Percentiles rank a stretch among this genome's conserved stretches.
These are phyloP conservation scores for Perkinsus marinus DNA, from an alignment of 169 alveolate species.

Conservation along the genomic window DNA sequence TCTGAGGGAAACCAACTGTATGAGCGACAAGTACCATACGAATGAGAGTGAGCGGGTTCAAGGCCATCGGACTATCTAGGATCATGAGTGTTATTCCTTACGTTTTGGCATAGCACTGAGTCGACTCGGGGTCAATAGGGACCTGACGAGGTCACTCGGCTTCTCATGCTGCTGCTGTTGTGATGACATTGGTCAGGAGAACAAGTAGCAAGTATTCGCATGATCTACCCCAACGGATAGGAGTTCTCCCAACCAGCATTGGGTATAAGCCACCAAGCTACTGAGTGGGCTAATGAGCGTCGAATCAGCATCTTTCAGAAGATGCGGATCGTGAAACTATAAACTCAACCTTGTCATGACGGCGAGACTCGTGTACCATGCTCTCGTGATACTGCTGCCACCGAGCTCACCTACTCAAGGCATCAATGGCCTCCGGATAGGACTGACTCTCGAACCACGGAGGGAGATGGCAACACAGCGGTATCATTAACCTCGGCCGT, in stretches of 20 bases:
- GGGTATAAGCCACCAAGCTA: too few relatives aligned
- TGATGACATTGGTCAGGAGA: neutral
- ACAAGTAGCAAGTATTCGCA: too few relatives aligned
- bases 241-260: too few relatives aligned
- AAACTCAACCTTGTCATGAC: neutral
- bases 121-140: neutral
- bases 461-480: neutral
- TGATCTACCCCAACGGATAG: too few relatives aligned
- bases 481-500: neutral
- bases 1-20: neutral
- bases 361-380: neutral
- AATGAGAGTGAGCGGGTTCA: too few relatives aligned
- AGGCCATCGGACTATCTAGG: too few relatives aligned
- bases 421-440: too few relatives aligned
- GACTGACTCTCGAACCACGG: neutral
- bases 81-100: neutral
- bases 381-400: neutral
- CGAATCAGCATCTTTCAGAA: too few relatives aligned
- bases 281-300: too few relatives aligned
- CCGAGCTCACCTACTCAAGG: neutral
- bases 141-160: neutral
- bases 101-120: neutral
- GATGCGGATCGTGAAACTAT: too few relatives aligned
- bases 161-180: neutral
- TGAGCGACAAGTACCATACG: too few relatives aligned